A percentile compares a stretch with the other conserved stretches of the same genome.
phyloP scores from a whole-genome alignment of 2,329 filamentous ascomycete species.

The Seiridium unicorne region DNA sequence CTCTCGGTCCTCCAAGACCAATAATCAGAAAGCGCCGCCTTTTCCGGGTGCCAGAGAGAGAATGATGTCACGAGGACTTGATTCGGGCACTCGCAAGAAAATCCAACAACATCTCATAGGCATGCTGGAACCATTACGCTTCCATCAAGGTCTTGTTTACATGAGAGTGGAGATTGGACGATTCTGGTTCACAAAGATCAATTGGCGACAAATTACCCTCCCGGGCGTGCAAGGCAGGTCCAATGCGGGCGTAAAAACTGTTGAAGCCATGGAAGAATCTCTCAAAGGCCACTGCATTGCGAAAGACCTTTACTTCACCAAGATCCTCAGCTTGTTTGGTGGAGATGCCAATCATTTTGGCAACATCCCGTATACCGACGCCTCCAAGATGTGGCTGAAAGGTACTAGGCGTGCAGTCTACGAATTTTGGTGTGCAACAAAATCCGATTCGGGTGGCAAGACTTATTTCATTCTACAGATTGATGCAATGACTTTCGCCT shows the following conservation, averaged over 20 bases:
- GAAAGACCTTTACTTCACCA: slow-evolving; percentile 2
- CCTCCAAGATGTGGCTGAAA: background rate
- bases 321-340: slow-evolving; percentile 2
- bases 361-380: background rate
- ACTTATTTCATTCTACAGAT: slow-evolving; percentile 22
- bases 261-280: slow-evolving; percentile 1
- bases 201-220: slow-evolving; percentile 4
- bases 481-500: slow-evolving; percentile 18
- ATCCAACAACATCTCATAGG: background rate
- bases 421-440: slow-evolving; percentile 9
- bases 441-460: background rate
- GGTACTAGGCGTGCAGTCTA: slow-evolving; percentile 1
- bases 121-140: slow-evolving; percentile 9
- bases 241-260: background rate
- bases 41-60: background rate
- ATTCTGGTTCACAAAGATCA: slow-evolving; percentile 3
- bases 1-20: background rate
- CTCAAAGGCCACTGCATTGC: background rate
- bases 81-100: background rate
- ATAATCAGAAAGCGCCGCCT: background rate
- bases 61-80: background rate
- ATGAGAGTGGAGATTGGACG: slow-evolving; percentile 10
- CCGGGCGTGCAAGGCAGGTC: background rate
- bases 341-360: slow-evolving; percentile 10
- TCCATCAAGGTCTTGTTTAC: slow-evolving; percentile 5